Percentiles rank a stretch among this genome's conserved stretches.
Evolutionary conservation across 106 monocot species (phyloP).

Genomic region (Dioscorea zingiberensis): DNA sequence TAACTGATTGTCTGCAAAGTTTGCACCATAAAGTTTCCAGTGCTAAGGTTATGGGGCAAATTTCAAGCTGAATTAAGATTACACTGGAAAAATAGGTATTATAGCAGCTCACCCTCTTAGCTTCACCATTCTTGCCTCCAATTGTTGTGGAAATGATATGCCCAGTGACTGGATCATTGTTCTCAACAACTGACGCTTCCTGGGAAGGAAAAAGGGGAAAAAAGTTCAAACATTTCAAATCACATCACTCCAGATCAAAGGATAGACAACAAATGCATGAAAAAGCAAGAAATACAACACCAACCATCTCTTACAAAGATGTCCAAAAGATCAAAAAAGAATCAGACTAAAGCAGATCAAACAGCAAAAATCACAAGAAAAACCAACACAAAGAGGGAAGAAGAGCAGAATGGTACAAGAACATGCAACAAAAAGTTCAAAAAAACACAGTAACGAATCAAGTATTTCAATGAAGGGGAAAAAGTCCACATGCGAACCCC

Average conservation of each 20-base stretch:
- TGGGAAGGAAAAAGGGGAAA: not conserved
- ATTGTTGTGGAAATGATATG: conserved; percentile 85
- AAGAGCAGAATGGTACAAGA: not conserved
- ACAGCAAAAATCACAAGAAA: not conserved
- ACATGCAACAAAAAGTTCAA: not conserved
- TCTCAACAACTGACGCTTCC: conserved; percentile 33
- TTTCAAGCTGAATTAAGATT: not conserved
- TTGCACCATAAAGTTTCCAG: not conserved
- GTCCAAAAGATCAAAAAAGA: not conserved
- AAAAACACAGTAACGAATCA: not conserved
- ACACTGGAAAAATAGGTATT: not conserved
- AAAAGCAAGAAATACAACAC: not conserved
- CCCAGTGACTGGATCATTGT: conserved; percentile 62
- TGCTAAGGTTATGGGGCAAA: not conserved
- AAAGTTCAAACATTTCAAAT: not conserved
- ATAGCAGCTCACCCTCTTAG: conserved; percentile 42
- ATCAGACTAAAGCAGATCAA: too few species aligned
- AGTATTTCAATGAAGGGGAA: not conserved
- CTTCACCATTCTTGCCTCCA: conserved; percentile 75
- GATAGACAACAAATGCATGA: not conserved
- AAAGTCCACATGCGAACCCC: not conserved
- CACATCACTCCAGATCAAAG: not conserved
- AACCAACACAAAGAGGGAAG: not conserved
- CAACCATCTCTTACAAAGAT: not conserved
- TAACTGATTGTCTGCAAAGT: conserved; percentile 74